Evolutionary conservation across 139 green algal species (phyloP), one percentile per base, ranked within the genome.

Genomic region (Tetraselmis chui): DNA sequence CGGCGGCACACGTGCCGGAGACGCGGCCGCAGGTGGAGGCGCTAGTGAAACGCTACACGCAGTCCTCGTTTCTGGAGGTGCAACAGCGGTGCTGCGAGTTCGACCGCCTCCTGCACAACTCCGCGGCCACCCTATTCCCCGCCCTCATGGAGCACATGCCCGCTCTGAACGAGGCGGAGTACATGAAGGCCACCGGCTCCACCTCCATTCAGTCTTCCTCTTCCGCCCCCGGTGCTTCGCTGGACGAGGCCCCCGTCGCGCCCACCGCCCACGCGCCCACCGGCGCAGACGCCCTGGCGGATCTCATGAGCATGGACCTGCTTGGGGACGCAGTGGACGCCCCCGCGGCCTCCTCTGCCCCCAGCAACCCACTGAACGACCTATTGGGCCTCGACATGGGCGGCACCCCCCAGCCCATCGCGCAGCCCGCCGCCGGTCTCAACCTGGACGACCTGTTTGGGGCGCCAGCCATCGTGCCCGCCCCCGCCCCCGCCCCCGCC

Each of bases 91-190:
- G 45, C 45, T 5, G 5, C 11, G 45, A 67, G 23, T 81, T 23
- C 18, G 45, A 67, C 45, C 45, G 45, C 45, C 45, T 67, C 11
- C 45, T 67, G 76, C 32, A 29, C 28, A 2, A 2, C 28, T 22
- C 5, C 25, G 28, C 28, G 45, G 11, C 45, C 11, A 0, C 1
- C 5, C 77, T 83, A 79, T 32, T 24, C 79, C 45, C 79, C 31
- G 22, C 45, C 11, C 89, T 99, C 76, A 86, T 98, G 82, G 96
- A 99, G 87, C 92, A 89, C 85, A 99, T 99, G 88, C 96, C 96
- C 0, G 85, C 95, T 0, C 78, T 98, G 80, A 93, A 98, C 76
- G 95, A 97, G 84, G 84, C 83, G 26, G 85, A 92, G 59, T 93
- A 95, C 78, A 67, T 67, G 45, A 67, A 67, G 45, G 32, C 77